Base-by-base conservation (phyloP, 495 filamentous ascomycete genomes). In the Astrocystis sublimbata region DNA sequence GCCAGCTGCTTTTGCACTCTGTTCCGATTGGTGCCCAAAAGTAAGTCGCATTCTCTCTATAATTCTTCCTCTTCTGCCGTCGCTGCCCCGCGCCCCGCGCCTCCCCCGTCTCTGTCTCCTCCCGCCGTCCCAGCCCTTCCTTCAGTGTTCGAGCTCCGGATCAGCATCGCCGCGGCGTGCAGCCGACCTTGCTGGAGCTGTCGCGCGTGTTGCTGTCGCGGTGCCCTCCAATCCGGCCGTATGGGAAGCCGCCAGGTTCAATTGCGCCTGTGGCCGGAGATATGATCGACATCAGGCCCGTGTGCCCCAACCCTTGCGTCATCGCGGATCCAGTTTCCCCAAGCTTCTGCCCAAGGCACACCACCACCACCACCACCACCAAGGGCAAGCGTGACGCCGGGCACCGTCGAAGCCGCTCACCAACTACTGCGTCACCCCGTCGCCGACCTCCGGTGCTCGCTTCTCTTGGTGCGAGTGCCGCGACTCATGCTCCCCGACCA, bases 21-120 rank as follows among this genome's bases (percentile, higher is more conserved):
- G 71, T 76, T 76, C 64, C 60, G 69, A 71, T 75, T 67, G 72
- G 72, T 73, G 71, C 72, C 65, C 65, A 75, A 75, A 75, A 73
- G 72, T 75, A 70, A 73, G 72, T 71, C 63, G 60, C 51, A 31
- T 55, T 59, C 62, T 64, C 57, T 49, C n/a, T n/a, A n/a, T n/a
- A n/a, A n/a, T n/a, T n/a, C n/a, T n/a, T n/a, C n/a, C n/a, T 64
- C 28, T 52, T 35, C 5, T 30, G 13, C 24, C 42, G n/a, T n/a
- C n/a, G n/a, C 53, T 53, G 40, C 19, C 30, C 35, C 33, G 30
- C 35, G 24, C 31, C 33, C 36, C 45, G 23, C 43, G 45, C 45
- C 45, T 30, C 1, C 28, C 52, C 2, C 46, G 9, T 17, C 21
- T 30, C 21, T 10, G 23, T n/a, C 46, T 30, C 5, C 5, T 26